Conservation (phyloP, 164 flowering plant genomes). For the Aristolochia californica region DNA sequence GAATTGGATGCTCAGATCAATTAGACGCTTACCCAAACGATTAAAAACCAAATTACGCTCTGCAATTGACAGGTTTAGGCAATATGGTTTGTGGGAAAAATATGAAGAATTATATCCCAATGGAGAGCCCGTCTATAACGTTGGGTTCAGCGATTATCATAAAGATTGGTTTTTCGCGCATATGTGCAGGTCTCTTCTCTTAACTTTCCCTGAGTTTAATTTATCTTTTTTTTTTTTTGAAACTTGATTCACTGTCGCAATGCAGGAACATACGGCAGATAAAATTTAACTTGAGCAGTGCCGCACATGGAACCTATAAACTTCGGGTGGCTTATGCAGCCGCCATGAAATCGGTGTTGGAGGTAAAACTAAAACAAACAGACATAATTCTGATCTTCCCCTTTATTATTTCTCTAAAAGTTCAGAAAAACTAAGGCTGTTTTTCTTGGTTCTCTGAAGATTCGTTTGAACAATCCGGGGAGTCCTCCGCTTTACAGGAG, state of each 20-base stretch:
- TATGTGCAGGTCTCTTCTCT: conserved; percentile 36
- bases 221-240: too few species aligned
- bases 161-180: conserved; percentile 87
- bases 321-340: conserved; percentile 25
- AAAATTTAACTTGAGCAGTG: conserved; percentile 14
- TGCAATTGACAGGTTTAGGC: conserved; percentile 50
- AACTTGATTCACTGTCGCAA: background rate
- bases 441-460: background rate
- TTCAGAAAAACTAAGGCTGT: background rate
- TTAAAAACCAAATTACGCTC: background rate
- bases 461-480: conserved; percentile 6
- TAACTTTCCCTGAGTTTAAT: background rate
- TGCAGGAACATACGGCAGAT: conserved; percentile 45
- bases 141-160: conserved; percentile 44
- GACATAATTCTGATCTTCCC: background rate
- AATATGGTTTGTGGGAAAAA: conserved; percentile 86
- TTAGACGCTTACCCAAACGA: too few species aligned
- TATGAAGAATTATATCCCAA: conserved; percentile 59
- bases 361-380: conserved; percentile 14
- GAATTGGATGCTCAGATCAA: too few species aligned
- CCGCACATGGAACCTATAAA: conserved; percentile 13
- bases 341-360: conserved; percentile 16
- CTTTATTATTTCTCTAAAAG: background rate
- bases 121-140: conserved; percentile 43
- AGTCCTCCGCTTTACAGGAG: conserved; percentile 36